Conservation (phyloP, 176 grass and related monocot genomes). For the Canna indica region DNA sequence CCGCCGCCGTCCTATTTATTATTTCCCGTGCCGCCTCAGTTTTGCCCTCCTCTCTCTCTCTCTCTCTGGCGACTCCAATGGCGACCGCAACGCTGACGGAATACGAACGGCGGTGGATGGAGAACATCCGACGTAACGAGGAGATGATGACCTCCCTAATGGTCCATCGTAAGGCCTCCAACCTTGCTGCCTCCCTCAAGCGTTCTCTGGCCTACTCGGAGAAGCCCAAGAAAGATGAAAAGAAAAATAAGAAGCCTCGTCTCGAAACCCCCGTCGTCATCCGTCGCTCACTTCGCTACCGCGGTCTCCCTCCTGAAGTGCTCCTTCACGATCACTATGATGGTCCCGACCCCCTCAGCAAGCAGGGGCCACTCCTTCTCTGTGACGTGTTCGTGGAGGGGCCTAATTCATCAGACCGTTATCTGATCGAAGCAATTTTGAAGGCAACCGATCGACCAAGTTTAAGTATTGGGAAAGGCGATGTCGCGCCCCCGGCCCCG, state of each 20-base stretch:
- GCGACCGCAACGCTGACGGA: not conserved
- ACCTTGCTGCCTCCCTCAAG: constrained; percentile 41
- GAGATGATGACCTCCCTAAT: constrained; percentile 41
- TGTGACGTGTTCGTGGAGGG: constrained; percentile 9
- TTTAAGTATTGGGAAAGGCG: not conserved
- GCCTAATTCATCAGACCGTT: not conserved
- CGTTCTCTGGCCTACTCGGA: constrained; percentile 9
- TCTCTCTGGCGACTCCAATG: not conserved
- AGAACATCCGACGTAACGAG: constrained; percentile 43
- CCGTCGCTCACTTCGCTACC: constrained; percentile 63
- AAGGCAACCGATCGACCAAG: constrained; percentile 3
- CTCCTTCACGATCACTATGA: not conserved
- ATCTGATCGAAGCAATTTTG: constrained; percentile 18
- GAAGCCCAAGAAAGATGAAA: constrained; percentile 21
- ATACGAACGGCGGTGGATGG: constrained; percentile 34
- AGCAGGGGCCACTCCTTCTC: constrained; percentile 24
- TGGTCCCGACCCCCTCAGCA: not conserved
- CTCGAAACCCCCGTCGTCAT: constrained; percentile 18
- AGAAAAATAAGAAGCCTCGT: constrained; percentile 1
- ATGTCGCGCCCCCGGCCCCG: too few species aligned
- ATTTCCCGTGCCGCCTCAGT: not conserved
- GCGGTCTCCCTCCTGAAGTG: constrained; percentile 29
- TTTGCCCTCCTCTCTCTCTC: not conserved
- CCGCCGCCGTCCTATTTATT: too few species aligned
- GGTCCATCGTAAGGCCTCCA: constrained; percentile 37